phyloP scores from a whole-genome alignment of 176 grass and related monocot species.

The Chrysopogon serrulatus region DNA sequence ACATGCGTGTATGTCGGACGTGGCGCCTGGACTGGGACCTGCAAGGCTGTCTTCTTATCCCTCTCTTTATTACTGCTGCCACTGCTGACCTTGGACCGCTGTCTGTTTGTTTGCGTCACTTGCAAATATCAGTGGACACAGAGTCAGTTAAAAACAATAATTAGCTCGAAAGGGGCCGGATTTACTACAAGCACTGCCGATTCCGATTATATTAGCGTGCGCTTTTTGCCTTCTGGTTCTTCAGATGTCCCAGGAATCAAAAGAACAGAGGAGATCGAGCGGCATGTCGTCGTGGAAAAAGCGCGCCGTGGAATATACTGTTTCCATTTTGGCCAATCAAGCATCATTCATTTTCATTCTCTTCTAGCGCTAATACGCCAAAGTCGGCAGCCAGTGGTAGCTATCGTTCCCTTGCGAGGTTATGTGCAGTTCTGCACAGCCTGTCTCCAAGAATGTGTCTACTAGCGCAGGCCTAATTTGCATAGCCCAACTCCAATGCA shows the following conservation, averaged over 20 bases:
- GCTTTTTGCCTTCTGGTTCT: constrained; percentile 23
- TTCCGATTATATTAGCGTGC: background rate
- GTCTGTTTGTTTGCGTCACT: background rate
- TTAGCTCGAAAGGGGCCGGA: background rate
- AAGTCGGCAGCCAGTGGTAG: background rate
- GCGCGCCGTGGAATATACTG: background rate
- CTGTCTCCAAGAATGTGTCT: background rate
- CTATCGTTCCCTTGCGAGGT: background rate
- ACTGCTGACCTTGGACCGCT: background rate
- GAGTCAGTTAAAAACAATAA: background rate
- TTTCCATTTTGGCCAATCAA: background rate
- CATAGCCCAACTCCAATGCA: background rate
- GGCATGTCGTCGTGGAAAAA: background rate
- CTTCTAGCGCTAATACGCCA: background rate
- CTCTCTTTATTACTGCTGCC: background rate
- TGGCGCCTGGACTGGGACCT: background rate
- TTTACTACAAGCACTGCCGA: background rate
- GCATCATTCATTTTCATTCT: background rate
- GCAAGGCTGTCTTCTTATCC: background rate
- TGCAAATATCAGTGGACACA: background rate
- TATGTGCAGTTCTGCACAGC: too few species aligned
- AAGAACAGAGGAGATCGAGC: background rate
- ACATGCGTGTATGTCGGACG: constrained; percentile 9
- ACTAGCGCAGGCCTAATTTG: background rate
- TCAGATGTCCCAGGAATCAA: background rate